phyloP scores from a whole-genome alignment of 495 filamentous ascomycete genomes.

The Aspergillus bridgeri region DNA sequence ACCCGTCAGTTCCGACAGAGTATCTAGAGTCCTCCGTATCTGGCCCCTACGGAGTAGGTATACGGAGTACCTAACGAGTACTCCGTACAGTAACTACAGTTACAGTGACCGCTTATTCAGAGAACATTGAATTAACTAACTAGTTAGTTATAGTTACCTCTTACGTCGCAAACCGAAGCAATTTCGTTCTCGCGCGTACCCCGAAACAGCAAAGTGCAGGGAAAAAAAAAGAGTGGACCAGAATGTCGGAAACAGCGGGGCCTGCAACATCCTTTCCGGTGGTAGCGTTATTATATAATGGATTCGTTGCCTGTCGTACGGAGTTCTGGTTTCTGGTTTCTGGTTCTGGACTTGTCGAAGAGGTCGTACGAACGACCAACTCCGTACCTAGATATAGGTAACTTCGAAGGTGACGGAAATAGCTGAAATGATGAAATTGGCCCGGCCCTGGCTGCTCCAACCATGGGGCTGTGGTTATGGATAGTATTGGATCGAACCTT shows the following conservation, averaged over 20 bases:
- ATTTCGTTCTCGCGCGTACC: slow-evolving; percentile 6
- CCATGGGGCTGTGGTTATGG: not conserved
- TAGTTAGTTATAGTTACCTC: not conserved
- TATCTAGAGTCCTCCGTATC: too few relatives aligned
- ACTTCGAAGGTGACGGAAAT: too few relatives aligned
- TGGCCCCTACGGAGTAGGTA: too few relatives aligned
- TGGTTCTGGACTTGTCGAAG: not conserved
- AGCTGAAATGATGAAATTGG: not conserved
- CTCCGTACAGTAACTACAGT: too few relatives aligned
- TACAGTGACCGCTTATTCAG: too few relatives aligned
- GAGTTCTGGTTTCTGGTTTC: not conserved
- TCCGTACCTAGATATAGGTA: too few relatives aligned
- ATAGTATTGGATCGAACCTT: not conserved
- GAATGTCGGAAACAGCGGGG: slow-evolving; percentile 16
- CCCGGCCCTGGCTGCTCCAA: too few relatives aligned
- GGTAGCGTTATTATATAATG: not conserved
- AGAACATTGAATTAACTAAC: too few relatives aligned
- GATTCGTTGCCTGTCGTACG: not conserved
- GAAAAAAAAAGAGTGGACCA: slow-evolving; percentile 11
- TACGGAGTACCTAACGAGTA: too few relatives aligned
- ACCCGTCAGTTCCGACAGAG: not conserved
- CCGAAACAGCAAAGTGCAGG: not conserved
- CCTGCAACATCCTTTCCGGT: slow-evolving; percentile 6
- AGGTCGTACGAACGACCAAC: too few relatives aligned
- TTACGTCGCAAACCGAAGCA: not conserved